Conservation (phyloP, 768 basidiomycete genomes). For the Boletus speciosus region DNA sequence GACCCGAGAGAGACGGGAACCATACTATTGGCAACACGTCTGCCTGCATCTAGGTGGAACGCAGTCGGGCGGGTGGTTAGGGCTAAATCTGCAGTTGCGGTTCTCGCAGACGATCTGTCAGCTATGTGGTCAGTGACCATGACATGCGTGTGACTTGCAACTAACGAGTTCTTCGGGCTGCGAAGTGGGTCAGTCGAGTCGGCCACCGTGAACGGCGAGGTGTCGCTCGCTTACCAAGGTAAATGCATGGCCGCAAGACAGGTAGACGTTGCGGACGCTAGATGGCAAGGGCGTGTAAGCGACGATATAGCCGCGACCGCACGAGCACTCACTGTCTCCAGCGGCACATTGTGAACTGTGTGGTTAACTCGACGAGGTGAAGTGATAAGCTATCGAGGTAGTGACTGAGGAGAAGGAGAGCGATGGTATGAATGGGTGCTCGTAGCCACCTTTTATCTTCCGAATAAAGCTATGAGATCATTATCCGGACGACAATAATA, state of each 20-base stretch:
- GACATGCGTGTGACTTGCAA: background rate
- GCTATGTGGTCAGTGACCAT: conserved; percentile 6
- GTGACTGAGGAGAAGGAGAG: conserved; percentile 2
- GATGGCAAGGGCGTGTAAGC: background rate
- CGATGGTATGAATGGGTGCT: conserved; percentile 10
- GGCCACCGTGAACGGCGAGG: background rate
- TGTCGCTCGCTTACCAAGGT: conserved; percentile 35
- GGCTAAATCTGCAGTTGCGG: conserved; percentile 51
- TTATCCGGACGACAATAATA: conserved; percentile 11
- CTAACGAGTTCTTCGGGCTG: conserved; percentile 40
- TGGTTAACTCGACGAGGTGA: background rate
- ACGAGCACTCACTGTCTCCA: conserved; percentile 47
- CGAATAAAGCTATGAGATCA: conserved; percentile 26
- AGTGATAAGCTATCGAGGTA: conserved; percentile 1
- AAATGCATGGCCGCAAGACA: conserved; percentile 46
- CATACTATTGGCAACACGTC: conserved; percentile 49
- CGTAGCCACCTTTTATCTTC: conserved; percentile 27
- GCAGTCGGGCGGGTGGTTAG: conserved; percentile 46
- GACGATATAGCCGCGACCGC: background rate
- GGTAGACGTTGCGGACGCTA: conserved; percentile 48
- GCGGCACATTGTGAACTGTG: conserved; percentile 43
- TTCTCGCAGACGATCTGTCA: conserved; percentile 46
- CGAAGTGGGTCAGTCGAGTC: conserved; percentile 1
- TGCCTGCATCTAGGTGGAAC: conserved; percentile 40
- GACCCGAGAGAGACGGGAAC: background rate